These are phyloP conservation scores for Metschnikowia drakensbergensis DNA, from an alignment of 805 yeast species.

Conservation along the genomic window DNA sequence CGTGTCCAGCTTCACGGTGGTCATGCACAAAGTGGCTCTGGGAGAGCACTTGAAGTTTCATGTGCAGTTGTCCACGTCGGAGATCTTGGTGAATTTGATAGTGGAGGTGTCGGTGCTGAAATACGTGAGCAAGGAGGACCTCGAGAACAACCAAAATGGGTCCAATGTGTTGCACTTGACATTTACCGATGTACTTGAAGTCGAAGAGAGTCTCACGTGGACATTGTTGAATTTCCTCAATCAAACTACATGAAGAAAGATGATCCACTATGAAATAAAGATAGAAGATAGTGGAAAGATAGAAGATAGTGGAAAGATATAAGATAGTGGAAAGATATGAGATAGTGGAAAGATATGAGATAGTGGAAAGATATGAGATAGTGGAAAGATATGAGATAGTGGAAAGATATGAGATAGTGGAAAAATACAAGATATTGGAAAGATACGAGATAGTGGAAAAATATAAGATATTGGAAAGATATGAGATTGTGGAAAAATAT, in stretches of 20 bases:
- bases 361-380: too few species aligned
- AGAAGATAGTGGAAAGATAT: too few species aligned
- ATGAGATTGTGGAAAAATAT: too few species aligned
- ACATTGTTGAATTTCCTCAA: conserved; percentile 36
- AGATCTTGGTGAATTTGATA: conserved; percentile 38
- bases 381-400: too few species aligned
- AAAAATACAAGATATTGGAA: too few species aligned
- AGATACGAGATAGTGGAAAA: too few species aligned
- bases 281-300: too few species aligned
- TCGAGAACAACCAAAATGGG: conserved; percentile 29
- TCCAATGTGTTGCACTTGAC: conserved; percentile 41
- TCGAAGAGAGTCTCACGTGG: conserved; percentile 58
- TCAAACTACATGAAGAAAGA: not conserved
- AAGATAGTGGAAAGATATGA: too few species aligned
- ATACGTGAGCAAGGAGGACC: conserved; percentile 24
- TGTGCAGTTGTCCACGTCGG: conserved; percentile 35
- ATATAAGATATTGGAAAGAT: too few species aligned
- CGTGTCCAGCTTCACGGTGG: conserved; percentile 25
- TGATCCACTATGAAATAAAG: too few species aligned
- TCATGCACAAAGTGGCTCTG: conserved; percentile 19
- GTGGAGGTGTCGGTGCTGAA: conserved; percentile 34
- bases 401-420: too few species aligned
- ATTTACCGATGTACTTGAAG: conserved; percentile 49
- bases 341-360: too few species aligned
- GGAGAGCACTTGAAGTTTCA: conserved; percentile 23